phyloP scores from a whole-genome alignment of 257 asterid genomes.

The Echium plantagineum region DNA sequence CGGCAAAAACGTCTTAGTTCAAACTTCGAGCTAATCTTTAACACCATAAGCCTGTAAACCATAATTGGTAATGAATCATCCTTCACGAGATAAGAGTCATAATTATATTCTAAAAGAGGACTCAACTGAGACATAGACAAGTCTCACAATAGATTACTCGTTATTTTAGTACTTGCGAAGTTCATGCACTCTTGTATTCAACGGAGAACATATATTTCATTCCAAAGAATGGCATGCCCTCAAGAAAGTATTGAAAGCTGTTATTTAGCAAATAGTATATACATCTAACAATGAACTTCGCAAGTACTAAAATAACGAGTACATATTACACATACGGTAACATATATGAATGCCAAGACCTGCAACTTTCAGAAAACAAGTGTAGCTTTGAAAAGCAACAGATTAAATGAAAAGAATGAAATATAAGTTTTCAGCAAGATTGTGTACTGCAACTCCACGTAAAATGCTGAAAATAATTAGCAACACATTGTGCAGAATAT shows the following conservation, averaged over 20 bases:
- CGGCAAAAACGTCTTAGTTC: conserved; percentile 94
- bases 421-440: not conserved
- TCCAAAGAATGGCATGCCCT: not conserved
- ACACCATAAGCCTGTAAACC: conserved; percentile 75
- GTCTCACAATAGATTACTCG: not conserved
- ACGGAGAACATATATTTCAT: too few species aligned
- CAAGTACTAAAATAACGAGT: not conserved
- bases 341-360: too few species aligned
- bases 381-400: too few species aligned
- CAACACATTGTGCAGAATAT: not conserved
- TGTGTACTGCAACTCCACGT: not conserved
- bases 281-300: not conserved
- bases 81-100: conserved; percentile 1
- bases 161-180: too few species aligned
- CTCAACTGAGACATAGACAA: not conserved
- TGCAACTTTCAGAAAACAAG: too few species aligned
- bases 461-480: too few species aligned
- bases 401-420: too few species aligned
- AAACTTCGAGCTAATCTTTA: conserved; percentile 88
- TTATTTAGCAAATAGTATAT: too few species aligned
- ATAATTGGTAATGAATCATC: conserved; percentile 10
- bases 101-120: not conserved
- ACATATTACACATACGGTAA: not conserved
- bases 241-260: too few species aligned
- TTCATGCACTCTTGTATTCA: not conserved